Base-by-base conservation (phyloP, 2,329 filamentous ascomycete genomes). In the Hymenoscyphus fructigenus region DNA sequence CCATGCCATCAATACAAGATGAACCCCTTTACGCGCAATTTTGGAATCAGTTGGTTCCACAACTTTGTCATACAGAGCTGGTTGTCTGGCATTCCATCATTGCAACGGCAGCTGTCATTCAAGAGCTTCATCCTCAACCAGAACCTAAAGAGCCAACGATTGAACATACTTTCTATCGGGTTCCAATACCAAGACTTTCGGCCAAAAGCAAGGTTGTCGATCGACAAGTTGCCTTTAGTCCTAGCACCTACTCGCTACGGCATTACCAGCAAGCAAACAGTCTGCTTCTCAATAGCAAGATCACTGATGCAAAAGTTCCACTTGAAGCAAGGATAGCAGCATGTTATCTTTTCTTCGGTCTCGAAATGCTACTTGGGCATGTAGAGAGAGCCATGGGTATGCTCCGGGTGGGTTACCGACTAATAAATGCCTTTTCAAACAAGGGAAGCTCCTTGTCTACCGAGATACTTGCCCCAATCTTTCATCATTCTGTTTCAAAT, bases 331-430 rank as follows among this genome's bases (percentile, higher is more conserved):
- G 17, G 17, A 20, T 53, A 10, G 47, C 10, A 26, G 23, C 47
- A 59, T 61, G 29, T 20, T 53, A 47, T 26, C 15, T n/a, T 60
- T 20, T 26, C 56, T 58, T 32, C 61, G 57, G 32, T n/a, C 32
- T 44, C n/a, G 57, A 36, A 23, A 59, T 44, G 28, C 10, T 53
- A n/a, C n/a, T 53, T 15, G 23, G 47, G n/a, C 17, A 53, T 28
- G 34, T 28, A 9, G 57, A 23, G 32, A 41, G 34, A 15, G 57
- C 26, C 7, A 36, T 41, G 44, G 41, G 63, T 3, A n/a, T 20
- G 23, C 47, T 53, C 17, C 17, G 17, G 7, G 47, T n/a, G n/a
- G 47, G 47, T 2, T 53, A 53, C 23, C 17, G 23, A n/a, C 17
- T 53, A 1, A 53, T 53, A 1, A n/a, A 17, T 53, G 47, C 47